These are phyloP conservation scores for Cladorrhinum sp. DNA, from an alignment of 2,329 filamentous ascomycete species.

Conservation along the genomic window DNA sequence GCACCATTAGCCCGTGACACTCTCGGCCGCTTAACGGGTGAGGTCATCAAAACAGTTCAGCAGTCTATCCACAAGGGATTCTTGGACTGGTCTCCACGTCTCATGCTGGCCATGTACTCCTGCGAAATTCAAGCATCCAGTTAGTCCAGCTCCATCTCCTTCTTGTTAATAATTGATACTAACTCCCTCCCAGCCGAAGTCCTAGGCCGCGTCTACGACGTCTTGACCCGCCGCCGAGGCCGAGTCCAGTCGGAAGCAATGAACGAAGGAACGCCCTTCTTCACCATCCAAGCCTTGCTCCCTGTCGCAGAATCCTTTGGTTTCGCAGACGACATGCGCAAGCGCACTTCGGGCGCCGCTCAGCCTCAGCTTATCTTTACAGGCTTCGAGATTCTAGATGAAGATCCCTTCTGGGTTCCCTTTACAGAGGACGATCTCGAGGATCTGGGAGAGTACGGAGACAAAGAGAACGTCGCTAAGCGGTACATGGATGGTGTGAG, in stretches of 20 bases:
- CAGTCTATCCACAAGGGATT: conserved; percentile 81
- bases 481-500: conserved; percentile 90
- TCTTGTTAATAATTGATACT: conserved; percentile 20
- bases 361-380: conserved; percentile 91
- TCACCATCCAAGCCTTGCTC: conserved; percentile 83
- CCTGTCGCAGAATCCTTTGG: conserved; percentile 95
- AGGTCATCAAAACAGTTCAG: conserved; percentile 86
- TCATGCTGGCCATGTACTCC: conserved; percentile 95
- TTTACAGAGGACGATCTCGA: conserved; percentile 95
- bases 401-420: conserved; percentile 97
- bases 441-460: conserved; percentile 89
- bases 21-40: conserved; percentile 80
- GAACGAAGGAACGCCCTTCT: conserved; percentile 94
- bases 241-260: conserved; percentile 86
- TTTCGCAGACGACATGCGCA: conserved; percentile 94
- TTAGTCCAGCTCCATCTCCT: conserved; percentile 39
- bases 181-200: conserved; percentile 67
- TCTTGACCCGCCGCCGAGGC: conserved; percentile 91
- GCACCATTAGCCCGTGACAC: conserved; percentile 58
- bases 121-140: conserved; percentile 95
- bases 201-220: conserved; percentile 89
- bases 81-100: conserved; percentile 92
- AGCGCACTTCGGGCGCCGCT: conserved; percentile 84
- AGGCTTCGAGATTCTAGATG: conserved; percentile 87
- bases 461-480: conserved; percentile 94